Conservation (phyloP, 2,329 filamentous ascomycete species). For the Colletotrichum camelliae region DNA sequence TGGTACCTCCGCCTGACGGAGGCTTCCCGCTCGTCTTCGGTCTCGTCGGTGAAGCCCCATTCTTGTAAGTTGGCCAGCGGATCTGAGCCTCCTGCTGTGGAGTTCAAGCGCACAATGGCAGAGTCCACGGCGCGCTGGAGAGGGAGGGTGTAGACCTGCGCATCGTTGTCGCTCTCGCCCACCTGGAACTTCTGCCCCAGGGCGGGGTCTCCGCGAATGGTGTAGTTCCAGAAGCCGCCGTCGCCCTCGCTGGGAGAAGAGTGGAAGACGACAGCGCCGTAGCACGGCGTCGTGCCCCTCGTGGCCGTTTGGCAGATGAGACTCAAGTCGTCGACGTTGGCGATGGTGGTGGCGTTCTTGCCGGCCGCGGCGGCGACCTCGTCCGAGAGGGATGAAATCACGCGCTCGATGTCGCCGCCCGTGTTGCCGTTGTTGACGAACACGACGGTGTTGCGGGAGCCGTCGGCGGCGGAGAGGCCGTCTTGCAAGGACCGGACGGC, state of each 20-base stretch:
- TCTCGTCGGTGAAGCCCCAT: constrained; percentile 36
- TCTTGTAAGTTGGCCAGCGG: constrained; percentile 35
- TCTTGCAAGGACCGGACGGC: constrained; percentile 64
- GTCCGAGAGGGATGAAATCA: constrained; percentile 67
- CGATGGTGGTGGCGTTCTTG: constrained; percentile 27
- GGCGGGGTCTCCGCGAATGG: constrained; percentile 66
- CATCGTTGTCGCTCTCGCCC: constrained; percentile 62
- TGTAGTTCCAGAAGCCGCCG: constrained; percentile 70
- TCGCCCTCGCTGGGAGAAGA: constrained; percentile 65
- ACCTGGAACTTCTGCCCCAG: constrained; percentile 62
- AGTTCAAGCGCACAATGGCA: constrained; percentile 60
- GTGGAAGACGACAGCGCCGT: constrained; percentile 74
- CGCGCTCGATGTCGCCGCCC: constrained; percentile 74
- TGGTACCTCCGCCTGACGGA: constrained; percentile 67
- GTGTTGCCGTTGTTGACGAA: constrained; percentile 78
- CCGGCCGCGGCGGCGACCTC: constrained; percentile 27
- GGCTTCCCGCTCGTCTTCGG: constrained; percentile 56
- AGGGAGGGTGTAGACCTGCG: constrained; percentile 70
- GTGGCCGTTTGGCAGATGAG: constrained; percentile 62
- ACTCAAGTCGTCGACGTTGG: constrained; percentile 32
- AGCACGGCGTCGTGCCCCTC: constrained; percentile 72
- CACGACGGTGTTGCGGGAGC: constrained; percentile 67
- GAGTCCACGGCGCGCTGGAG: constrained; percentile 72
- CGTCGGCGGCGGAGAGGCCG: neutral
- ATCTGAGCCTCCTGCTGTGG: constrained; percentile 13